Percentiles rank a stretch among this genome's conserved stretches.
These are phyloP conservation scores for Strigomonas oncopelti DNA, from an alignment of 208 protist species.

Conservation along the genomic window DNA sequence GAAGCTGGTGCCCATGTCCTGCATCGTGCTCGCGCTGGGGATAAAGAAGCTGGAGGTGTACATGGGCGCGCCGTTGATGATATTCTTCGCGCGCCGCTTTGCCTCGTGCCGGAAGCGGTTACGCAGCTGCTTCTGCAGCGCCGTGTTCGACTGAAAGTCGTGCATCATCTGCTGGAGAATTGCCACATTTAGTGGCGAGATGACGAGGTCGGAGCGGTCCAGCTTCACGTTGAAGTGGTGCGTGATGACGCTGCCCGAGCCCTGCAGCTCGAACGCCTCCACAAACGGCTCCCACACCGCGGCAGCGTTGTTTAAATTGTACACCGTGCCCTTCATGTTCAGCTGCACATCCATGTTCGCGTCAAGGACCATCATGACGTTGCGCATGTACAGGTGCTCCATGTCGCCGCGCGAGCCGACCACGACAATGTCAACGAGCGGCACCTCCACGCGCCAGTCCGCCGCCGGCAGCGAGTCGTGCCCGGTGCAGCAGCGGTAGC, in stretches of 20 bases:
- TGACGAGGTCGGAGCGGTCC: slow-evolving; percentile 62
- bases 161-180: slow-evolving; percentile 38
- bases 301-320: slow-evolving; percentile 68
- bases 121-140: slow-evolving; percentile 53
- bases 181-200: slow-evolving; percentile 71
- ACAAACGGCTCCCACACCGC: slow-evolving; percentile 83
- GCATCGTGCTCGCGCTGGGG: not conserved
- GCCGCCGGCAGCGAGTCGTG: slow-evolving; percentile 44
- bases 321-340: slow-evolving; percentile 41
- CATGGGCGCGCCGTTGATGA: not conserved
- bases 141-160: slow-evolving; percentile 48
- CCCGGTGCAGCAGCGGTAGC: slow-evolving; percentile 83
- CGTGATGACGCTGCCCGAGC: slow-evolving; percentile 48
- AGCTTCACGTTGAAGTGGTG: slow-evolving; percentile 58
- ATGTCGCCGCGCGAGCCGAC: slow-evolving; percentile 50
- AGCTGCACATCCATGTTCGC: slow-evolving; percentile 51
- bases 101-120: slow-evolving; percentile 45
- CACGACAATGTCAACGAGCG: slow-evolving; percentile 64
- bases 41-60: not conserved
- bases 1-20: not conserved
- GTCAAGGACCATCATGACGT: slow-evolving; percentile 37
- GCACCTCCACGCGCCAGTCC: slow-evolving; percentile 59
- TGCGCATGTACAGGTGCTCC: slow-evolving; percentile 42
- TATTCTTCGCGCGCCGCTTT: slow-evolving; percentile 6
- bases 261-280: slow-evolving; percentile 48